Evolutionary conservation across 2,329 filamentous ascomycete genomes (phyloP).

Genomic region (Colletotrichum sp.): DNA sequence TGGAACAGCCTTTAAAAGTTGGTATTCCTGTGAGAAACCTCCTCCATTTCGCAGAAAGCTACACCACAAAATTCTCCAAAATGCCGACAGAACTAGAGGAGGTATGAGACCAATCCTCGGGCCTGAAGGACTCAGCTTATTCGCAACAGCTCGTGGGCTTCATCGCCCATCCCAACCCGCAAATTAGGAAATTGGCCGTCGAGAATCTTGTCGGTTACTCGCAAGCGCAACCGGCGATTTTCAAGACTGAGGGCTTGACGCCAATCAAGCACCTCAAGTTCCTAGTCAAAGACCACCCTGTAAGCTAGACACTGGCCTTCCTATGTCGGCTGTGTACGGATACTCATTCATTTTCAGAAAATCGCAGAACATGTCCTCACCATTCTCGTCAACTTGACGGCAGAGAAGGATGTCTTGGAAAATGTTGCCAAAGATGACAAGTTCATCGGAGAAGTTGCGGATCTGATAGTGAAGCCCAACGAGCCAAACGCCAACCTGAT

Average conservation of each 20-base stretch:
- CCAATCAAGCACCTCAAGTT: slow-evolving; percentile 90
- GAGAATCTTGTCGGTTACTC: slow-evolving; percentile 89
- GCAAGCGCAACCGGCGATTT: slow-evolving; percentile 74
- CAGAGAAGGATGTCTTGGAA: slow-evolving; percentile 77
- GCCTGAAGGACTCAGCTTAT: slow-evolving; percentile 4
- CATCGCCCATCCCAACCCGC: slow-evolving; percentile 88
- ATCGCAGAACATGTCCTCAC: slow-evolving; percentile 93
- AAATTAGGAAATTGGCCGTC: slow-evolving; percentile 84
- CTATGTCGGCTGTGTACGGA: neutral
- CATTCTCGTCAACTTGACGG: slow-evolving; percentile 86
- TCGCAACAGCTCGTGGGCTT: slow-evolving; percentile 85
- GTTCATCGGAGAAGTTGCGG: slow-evolving; percentile 77
- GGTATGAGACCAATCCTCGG: slow-evolving; percentile 45
- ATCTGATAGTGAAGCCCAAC: slow-evolving; percentile 74
- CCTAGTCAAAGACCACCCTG: slow-evolving; percentile 81
- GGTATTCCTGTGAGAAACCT: neutral
- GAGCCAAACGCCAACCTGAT: slow-evolving; percentile 85
- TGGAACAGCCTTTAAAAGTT: neutral
- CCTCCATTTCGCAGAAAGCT: neutral
- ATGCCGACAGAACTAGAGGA: slow-evolving; percentile 83
- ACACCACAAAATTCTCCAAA: slow-evolving; percentile 24
- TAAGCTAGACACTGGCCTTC: slow-evolving; percentile 46
- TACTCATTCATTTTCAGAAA: slow-evolving; percentile 53
- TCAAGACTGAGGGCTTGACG: slow-evolving; percentile 79
- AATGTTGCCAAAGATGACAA: slow-evolving; percentile 77